phyloP scores from a whole-genome alignment of 306 rosid genomes.

The Rosa lucieae region DNA sequence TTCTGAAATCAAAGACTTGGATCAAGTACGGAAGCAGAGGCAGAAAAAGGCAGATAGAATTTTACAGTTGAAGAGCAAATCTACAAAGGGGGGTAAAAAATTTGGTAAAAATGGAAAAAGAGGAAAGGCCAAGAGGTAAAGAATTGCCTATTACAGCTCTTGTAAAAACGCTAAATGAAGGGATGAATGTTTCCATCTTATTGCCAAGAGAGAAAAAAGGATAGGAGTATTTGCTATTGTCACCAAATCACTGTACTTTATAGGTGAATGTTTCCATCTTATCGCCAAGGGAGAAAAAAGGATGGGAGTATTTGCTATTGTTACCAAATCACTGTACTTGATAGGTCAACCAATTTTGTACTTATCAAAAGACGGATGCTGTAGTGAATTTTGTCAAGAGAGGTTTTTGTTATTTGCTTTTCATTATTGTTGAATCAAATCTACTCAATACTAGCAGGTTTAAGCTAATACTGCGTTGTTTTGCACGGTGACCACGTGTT shows the following conservation, averaged over 20 bases:
- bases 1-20: slow-evolving; percentile 76
- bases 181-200: neutral
- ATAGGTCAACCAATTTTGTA: neutral
- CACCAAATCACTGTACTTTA: no score
- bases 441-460: neutral
- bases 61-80: slow-evolving; percentile 54
- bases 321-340: neutral
- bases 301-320: neutral
- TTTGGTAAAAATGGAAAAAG: slow-evolving; percentile 55
- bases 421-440: neutral
- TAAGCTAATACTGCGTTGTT: neutral
- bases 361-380: neutral
- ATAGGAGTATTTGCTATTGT: neutral
- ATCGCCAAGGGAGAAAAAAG: neutral
- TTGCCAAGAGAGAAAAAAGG: neutral
- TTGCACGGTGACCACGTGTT: neutral
- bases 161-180: neutral
- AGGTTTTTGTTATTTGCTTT: neutral
- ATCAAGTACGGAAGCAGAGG: slow-evolving; percentile 82
- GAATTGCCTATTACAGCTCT: neutral
- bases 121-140: slow-evolving; percentile 41
- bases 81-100: slow-evolving; percentile 58
- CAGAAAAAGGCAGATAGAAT: slow-evolving; percentile 60
- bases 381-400: neutral
- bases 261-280: neutral